These are phyloP conservation scores for Rubia occidens DNA, from an alignment of 305 asterid species.

Conservation along the genomic window DNA sequence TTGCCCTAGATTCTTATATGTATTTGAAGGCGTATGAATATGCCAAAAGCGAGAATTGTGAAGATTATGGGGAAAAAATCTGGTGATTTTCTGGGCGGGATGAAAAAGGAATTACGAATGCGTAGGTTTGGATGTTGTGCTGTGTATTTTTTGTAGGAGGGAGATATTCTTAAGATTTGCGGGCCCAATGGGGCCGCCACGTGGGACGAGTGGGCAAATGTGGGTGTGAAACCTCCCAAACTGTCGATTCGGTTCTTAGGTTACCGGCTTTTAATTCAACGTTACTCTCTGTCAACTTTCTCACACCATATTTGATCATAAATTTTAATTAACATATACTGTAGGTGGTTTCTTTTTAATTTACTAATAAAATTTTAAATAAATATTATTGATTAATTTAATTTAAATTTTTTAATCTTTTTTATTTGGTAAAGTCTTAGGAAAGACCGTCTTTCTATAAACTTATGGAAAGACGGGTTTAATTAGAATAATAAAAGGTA, in stretches of 20 bases:
- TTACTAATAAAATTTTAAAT: too few species aligned
- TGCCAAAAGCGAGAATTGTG: background rate
- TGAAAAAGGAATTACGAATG: slow-evolving; percentile 8
- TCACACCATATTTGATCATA: too few species aligned
- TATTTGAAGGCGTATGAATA: slow-evolving; percentile 3
- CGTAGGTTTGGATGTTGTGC: slow-evolving; percentile 1
- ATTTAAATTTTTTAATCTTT: too few species aligned
- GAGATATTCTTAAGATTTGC: slow-evolving; percentile 11
- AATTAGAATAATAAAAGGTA: too few species aligned
- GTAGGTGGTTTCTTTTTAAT: too few species aligned
- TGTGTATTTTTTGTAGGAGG: background rate
- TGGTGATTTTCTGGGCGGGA: background rate
- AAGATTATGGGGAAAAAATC: background rate
- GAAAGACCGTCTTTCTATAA: too few species aligned
- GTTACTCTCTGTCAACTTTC: too few species aligned
- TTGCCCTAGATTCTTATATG: background rate
- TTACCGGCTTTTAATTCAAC: background rate
- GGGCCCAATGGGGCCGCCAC: slow-evolving; percentile 21
- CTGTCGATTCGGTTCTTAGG: slow-evolving; percentile 18
- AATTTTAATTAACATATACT: too few species aligned
- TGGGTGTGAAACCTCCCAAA: slow-evolving; percentile 16
- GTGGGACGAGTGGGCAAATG: slow-evolving; percentile 14
- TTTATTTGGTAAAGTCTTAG: too few species aligned
- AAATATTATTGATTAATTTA: too few species aligned
- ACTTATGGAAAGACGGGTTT: too few species aligned